Evolutionary conservation across 768 basidiomycete genomes (phyloP).

Genomic region (Boletus tylopilopsis): DNA sequence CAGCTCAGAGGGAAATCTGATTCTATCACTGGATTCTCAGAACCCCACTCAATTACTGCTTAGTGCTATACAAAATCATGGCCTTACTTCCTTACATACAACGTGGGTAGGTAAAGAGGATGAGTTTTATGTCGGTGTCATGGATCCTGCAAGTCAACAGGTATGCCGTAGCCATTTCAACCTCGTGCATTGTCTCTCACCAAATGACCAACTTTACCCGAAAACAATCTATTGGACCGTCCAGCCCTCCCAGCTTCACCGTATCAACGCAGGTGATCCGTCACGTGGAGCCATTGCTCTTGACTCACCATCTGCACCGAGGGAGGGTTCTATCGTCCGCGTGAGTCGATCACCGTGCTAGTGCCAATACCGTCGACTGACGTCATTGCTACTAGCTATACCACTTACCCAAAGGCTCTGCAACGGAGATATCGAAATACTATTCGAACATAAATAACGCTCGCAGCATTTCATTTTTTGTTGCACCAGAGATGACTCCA

Average conservation of each 20-base stretch:
- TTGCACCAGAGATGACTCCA: conserved; percentile 18
- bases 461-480: conserved; percentile 22
- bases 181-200: background rate
- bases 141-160: conserved; percentile 16
- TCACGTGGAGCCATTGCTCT: conserved; percentile 65
- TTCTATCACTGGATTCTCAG: conserved; percentile 49
- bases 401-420: conserved; percentile 32
- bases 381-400: conserved; percentile 36
- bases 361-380: background rate
- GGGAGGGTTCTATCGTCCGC: conserved; percentile 48
- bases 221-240: background rate
- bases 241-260: conserved; percentile 47
- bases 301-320: conserved; percentile 48
- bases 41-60: conserved; percentile 66
- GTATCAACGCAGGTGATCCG: conserved; percentile 69
- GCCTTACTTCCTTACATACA: conserved; percentile 22
- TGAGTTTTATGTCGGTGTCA: conserved; percentile 54
- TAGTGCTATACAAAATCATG: conserved; percentile 42
- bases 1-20: conserved; percentile 68
- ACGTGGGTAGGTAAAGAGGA: conserved; percentile 45
- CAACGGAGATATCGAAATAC: background rate
- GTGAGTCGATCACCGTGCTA: conserved; percentile 28
- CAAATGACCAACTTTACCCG: background rate
- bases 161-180: background rate
- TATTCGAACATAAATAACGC: background rate